These are phyloP conservation scores for Schwanniomyces pseudopolymorphus DNA, from an alignment of 805 yeast species.

Conservation along the genomic window DNA sequence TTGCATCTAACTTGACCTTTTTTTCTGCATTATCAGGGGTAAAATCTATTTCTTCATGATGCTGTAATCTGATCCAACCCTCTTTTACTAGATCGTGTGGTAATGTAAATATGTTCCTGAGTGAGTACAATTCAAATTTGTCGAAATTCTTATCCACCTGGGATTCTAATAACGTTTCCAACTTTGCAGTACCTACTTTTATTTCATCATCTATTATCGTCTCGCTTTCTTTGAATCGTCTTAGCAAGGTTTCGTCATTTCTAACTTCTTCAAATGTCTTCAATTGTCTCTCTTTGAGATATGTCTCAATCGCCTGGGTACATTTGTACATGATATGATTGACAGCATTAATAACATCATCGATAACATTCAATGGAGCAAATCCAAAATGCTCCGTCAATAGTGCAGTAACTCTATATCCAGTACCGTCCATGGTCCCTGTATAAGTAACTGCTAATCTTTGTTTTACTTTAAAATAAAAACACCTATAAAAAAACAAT, in stretches of 20 bases:
- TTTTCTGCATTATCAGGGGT: not conserved
- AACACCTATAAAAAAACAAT: too few relatives aligned
- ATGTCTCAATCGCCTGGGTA: conserved; percentile 72
- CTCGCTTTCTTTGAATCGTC: conserved; percentile 10
- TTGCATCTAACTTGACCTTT: conserved; percentile 23
- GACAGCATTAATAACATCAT: conserved; percentile 85
- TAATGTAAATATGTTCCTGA: conserved; percentile 71
- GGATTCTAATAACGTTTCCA: conserved; percentile 74
- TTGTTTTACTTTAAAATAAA: not conserved
- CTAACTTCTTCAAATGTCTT: conserved; percentile 14
- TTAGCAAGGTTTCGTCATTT: conserved; percentile 6
- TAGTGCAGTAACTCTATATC: conserved; percentile 37
- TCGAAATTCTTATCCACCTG: conserved; percentile 82
- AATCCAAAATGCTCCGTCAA: conserved; percentile 85
- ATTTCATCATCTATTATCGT: conserved; percentile 48
- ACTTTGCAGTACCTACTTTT: conserved; percentile 72
- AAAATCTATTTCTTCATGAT: conserved; percentile 57
- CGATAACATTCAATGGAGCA: conserved; percentile 79
- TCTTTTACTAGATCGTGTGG: conserved; percentile 63
- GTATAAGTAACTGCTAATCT: not conserved
- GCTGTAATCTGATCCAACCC: conserved; percentile 68
- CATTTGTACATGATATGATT: conserved; percentile 82
- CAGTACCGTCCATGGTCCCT: conserved; percentile 10
- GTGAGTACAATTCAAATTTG: conserved; percentile 76
- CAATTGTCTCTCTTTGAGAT: conserved; percentile 43